Evolutionary conservation across 257 asterid species (phyloP), one percentile per base, ranked within the genome.

Genomic region (Fraxinus anomala): DNA sequence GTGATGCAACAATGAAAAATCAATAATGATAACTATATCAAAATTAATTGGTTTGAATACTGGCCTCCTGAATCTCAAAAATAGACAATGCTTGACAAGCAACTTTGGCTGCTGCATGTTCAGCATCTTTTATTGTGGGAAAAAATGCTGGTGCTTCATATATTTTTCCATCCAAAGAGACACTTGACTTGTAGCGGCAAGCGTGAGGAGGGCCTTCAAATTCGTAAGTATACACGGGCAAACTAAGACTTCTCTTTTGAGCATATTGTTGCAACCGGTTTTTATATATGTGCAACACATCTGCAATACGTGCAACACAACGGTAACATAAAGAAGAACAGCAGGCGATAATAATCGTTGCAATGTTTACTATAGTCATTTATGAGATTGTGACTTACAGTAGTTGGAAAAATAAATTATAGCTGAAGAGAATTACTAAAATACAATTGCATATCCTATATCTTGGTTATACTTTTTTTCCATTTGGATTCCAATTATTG

Each of bases 101-200:
- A 74, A 83, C 87, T 85, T 87, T 94, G 6, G 97, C 98, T 63
- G 91, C 96, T 40, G 97, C 92, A 75, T 89, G 96, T 80, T 92
- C 96, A 74, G 96, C 95, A 69, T 92, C 96, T 85, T 90, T 94
- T 59, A 94, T 12, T 17, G 97, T 90, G 19, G 88, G 14, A 47
- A 85, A 92, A 76, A 76, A 87, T 80, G 87, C 92, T 14, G n/a
- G 11, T 5, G 91, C 79, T 74, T 77, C 92, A 72, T 81, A 91
- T 12, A 82, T 77, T 81, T 79, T 87, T 63, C 88, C 97, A 33
- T 80, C 85, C 65, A 93, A 2, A 1, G 76, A 63, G 12, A 93
- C 97, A 54, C 77, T 89, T 44, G 96, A 88, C 85, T 76, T 91
- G 78, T 89, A 93, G 33, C 82, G 89, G 30, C 87, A 92, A 63